Evolutionary conservation across 2,329 filamentous ascomycete genomes (phyloP), one percentile per base, ranked within the genome.

Genomic region (Fusarium irregulare): DNA sequence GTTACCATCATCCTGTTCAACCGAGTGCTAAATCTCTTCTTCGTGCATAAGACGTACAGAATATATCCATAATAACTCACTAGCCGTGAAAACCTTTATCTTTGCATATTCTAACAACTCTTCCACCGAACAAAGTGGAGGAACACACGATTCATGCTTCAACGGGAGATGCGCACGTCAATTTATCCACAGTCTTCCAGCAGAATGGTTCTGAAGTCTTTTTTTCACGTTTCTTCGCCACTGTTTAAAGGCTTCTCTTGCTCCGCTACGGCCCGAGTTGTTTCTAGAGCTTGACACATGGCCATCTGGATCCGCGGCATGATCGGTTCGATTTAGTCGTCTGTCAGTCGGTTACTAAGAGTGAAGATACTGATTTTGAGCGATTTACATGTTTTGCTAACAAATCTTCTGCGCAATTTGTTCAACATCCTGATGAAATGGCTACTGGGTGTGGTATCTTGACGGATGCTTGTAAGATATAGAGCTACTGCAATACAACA

Each of bases 191-290:
- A 10, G 12, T 25, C 10, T 54, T 14, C 16, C 27, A 46, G 25
- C 20, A 23, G 44, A 28, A 28, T 47, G 32, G 6, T 16, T 41
- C 23, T 27, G 18, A 9, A 6, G 18, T 20, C 23, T 41, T n/a
- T 37, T 37, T 41, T 10, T 37, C 32, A 25, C 8, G 37, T 18
- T 47, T 32, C 49, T 47, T 66, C 30, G 48, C 66, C 66, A 42
- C 66, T 55, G 23, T 18, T 28, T 50, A 18, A 40, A 14, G 16
- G 37, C 37, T 45, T 48, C 44, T 51, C 34, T 45, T 8, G 27
- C 37, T 48, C 46, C 40, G 53, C 64, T 40, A 41, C 64, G 51
- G 47, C 27, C 56, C 48, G 50, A 53, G 54, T 49, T 54, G 37
- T 45, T 37, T 60, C 50, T 20, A 20, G n/a, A n/a, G 21, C 44